phyloP scores from a whole-genome alignment of 1,284 basidiomycete genomes.

The Neotropicomus parvogracilis region DNA sequence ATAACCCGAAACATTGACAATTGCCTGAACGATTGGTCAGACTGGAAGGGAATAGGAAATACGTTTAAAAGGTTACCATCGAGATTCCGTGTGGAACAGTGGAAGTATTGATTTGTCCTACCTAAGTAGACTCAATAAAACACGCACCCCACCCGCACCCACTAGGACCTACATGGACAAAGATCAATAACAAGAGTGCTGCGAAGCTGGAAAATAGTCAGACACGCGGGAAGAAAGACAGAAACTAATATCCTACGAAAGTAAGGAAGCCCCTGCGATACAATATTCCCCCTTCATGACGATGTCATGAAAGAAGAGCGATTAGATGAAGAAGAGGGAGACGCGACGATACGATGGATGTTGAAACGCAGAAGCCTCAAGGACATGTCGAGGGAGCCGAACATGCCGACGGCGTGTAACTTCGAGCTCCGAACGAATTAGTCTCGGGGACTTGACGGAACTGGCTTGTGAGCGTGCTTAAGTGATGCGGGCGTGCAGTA shows the following conservation, averaged over 20 bases:
- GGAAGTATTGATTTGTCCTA: slow-evolving; percentile 77
- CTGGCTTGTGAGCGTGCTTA: too few relatives aligned
- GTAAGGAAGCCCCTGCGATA: slow-evolving; percentile 60
- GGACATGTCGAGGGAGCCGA: slow-evolving; percentile 20
- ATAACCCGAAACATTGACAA: slow-evolving; percentile 65
- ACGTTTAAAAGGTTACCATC: slow-evolving; percentile 49
- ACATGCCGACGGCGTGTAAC: slow-evolving; percentile 6
- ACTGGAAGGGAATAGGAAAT: not conserved
- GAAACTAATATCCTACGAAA: slow-evolving; percentile 57
- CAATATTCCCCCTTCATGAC: slow-evolving; percentile 69
- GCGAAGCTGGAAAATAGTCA: slow-evolving; percentile 47
- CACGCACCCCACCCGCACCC: slow-evolving; percentile 19
- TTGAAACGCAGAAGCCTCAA: slow-evolving; percentile 28
- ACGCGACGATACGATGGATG: slow-evolving; percentile 18
- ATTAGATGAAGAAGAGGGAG: slow-evolving; percentile 18
- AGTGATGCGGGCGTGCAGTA: slow-evolving; percentile 2
- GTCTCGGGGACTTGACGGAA: not conserved
- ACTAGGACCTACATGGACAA: slow-evolving; percentile 61
- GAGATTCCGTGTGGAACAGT: slow-evolving; percentile 64
- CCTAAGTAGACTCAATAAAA: slow-evolving; percentile 45
- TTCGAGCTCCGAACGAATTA: slow-evolving; percentile 21
- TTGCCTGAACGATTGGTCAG: slow-evolving; percentile 45
- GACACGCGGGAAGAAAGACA: slow-evolving; percentile 12
- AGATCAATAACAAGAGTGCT: slow-evolving; percentile 69
- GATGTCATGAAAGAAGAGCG: slow-evolving; percentile 25